A percentile compares a stretch with the other conserved stretches of the same genome.
phyloP scores from a whole-genome alignment of 2,329 filamentous ascomycete genomes.

The Ophiostoma tasmaniense region DNA sequence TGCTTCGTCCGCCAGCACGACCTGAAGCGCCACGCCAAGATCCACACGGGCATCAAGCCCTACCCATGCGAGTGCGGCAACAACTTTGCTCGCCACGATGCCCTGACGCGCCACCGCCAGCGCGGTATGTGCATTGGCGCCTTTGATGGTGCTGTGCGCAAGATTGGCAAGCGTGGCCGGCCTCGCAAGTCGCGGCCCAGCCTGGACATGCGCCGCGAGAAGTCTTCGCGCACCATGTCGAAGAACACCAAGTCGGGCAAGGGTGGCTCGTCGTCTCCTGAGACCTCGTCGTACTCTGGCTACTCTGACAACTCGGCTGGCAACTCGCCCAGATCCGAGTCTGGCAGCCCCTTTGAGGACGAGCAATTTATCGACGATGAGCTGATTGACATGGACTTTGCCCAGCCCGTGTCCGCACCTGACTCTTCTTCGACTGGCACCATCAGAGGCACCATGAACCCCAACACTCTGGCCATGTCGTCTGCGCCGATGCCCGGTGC shows the following conservation, averaged over 20 bases:
- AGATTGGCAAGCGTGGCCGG: conserved; percentile 53
- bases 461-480: conserved; percentile 31
- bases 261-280: conserved; percentile 39
- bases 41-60: conserved; percentile 91
- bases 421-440: not conserved
- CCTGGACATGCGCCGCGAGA: conserved; percentile 47
- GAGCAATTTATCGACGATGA: conserved; percentile 37
- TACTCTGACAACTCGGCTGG: conserved; percentile 49
- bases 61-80: conserved; percentile 93
- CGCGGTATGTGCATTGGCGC: conserved; percentile 94
- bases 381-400: conserved; percentile 16
- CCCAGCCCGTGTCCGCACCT: not conserved
- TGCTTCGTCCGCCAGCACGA: conserved; percentile 97
- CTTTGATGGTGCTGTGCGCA: conserved; percentile 66
- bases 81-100: conserved; percentile 90
- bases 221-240: conserved; percentile 45
- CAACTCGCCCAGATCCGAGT: conserved; percentile 44
- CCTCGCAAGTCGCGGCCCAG: conserved; percentile 55
- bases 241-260: conserved; percentile 39
- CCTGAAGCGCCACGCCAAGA: conserved; percentile 93
- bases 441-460: conserved; percentile 28
- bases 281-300: conserved; percentile 43
- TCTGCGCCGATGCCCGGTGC: conserved; percentile 33
- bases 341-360: conserved; percentile 32
- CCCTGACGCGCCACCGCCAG: conserved; percentile 86